These are phyloP conservation scores for Phytophthora boehmeriae DNA, from an alignment of 352 stramenopile genomes.

Conservation along the genomic window DNA sequence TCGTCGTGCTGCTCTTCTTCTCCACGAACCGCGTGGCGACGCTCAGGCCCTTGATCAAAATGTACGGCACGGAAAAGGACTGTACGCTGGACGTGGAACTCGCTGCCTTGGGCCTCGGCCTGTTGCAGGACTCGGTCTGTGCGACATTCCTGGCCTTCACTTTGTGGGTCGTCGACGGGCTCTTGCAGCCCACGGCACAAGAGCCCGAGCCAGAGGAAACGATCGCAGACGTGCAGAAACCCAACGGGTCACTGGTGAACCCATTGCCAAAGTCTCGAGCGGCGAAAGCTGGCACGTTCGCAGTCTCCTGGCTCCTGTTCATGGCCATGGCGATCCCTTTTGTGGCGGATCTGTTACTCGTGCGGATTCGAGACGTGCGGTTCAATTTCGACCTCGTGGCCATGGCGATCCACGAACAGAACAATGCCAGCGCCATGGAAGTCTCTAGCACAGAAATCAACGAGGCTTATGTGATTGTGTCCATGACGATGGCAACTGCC, in stretches of 20 bases:
- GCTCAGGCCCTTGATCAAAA: conserved; percentile 16
- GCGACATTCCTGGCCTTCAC: conserved; percentile 29
- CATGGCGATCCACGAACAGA: conserved; percentile 42
- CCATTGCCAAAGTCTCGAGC: too few species aligned
- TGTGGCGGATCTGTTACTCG: conserved; percentile 34
- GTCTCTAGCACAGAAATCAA: conserved; percentile 25
- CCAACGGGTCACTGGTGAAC: background rate
- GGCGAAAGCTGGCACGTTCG: conserved; percentile 1
- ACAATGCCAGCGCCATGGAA: conserved; percentile 22
- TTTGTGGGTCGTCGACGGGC: conserved; percentile 28
- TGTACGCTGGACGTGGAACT: conserved; percentile 19
- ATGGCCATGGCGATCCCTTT: conserved; percentile 28
- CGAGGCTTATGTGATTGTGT: conserved; percentile 21
- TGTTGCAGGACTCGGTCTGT: conserved; percentile 37
- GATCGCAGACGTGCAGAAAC: background rate
- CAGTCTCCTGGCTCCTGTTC: conserved; percentile 23
- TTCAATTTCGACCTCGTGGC: conserved; percentile 39
- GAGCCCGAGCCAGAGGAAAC: background rate
- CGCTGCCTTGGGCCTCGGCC: conserved; percentile 18
- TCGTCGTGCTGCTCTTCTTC: conserved; percentile 38
- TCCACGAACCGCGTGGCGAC: conserved; percentile 30
- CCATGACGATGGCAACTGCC: conserved; percentile 6
- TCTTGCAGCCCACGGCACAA: conserved; percentile 1
- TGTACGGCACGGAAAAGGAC: conserved; percentile 28
- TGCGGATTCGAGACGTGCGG: conserved; percentile 35